Evolutionary conservation across 2,329 filamentous ascomycete genomes (phyloP).

Genomic region (Sporothrix brunneoviolacea): DNA sequence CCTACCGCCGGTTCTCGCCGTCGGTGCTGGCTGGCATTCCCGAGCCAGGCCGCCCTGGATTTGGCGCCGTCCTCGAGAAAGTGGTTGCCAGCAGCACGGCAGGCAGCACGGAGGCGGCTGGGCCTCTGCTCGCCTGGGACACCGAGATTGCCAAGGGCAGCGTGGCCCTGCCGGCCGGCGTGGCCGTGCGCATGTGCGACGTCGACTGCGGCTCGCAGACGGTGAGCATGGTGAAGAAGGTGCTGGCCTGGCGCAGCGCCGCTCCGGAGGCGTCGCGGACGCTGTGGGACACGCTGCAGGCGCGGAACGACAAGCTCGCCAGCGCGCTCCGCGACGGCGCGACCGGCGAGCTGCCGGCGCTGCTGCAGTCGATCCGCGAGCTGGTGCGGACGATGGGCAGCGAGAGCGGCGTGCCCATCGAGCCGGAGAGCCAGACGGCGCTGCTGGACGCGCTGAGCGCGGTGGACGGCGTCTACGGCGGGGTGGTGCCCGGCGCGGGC

Average conservation of each 20-base stretch:
- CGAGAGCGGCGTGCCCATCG: conserved; percentile 73
- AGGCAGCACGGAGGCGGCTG: neutral
- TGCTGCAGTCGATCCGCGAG: conserved; percentile 47
- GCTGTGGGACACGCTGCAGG: conserved; percentile 72
- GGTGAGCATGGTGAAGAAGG: conserved; percentile 90
- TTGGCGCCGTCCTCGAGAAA: conserved; percentile 56
- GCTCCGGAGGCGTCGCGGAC: conserved; percentile 56
- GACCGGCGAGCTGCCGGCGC: conserved; percentile 18
- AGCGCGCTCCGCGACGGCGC: conserved; percentile 48
- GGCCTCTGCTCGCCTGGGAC: conserved; percentile 61
- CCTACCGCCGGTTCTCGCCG: conserved; percentile 90
- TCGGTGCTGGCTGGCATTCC: conserved; percentile 61
- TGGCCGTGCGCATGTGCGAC: conserved; percentile 86
- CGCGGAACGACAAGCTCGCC: conserved; percentile 65
- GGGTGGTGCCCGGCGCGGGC: conserved; percentile 88
- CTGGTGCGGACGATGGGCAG: conserved; percentile 71
- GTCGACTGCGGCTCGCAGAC: conserved; percentile 92
- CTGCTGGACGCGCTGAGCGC: conserved; percentile 70
- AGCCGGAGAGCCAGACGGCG: conserved; percentile 77
- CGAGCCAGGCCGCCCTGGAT: conserved; percentile 58
- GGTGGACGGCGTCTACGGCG: conserved; percentile 79
- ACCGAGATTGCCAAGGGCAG: conserved; percentile 64
- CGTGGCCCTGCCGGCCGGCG: conserved; percentile 63
- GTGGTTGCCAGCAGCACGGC: conserved; percentile 56
- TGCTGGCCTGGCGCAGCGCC: conserved; percentile 70